These are phyloP conservation scores for Ilyonectria destructans DNA, from an alignment of 2,329 filamentous ascomycete genomes.

Conservation along the genomic window DNA sequence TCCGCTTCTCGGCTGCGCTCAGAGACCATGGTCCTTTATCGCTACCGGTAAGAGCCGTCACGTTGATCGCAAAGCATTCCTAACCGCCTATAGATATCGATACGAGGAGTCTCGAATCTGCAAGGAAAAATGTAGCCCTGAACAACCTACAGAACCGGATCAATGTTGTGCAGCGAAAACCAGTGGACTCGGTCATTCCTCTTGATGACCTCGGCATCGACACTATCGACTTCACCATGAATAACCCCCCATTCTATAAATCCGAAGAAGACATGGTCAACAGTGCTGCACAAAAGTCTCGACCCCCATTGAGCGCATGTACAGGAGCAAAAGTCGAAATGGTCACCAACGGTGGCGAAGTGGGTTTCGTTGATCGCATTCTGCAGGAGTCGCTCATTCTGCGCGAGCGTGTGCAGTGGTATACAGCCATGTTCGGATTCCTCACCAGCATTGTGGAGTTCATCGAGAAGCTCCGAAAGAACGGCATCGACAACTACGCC, in stretches of 20 bases:
- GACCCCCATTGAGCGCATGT: slow-evolving; percentile 79
- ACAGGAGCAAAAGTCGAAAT: slow-evolving; percentile 89
- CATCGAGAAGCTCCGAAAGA: slow-evolving; percentile 71
- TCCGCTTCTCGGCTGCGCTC: slow-evolving; percentile 82
- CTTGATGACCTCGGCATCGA: slow-evolving; percentile 68
- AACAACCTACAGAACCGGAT: slow-evolving; percentile 80
- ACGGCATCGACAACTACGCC: slow-evolving; percentile 82
- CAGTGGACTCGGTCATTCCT: slow-evolving; percentile 74
- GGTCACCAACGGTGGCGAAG: slow-evolving; percentile 85
- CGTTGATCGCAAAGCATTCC: neutral
- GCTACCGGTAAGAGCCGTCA: slow-evolving; percentile 67
- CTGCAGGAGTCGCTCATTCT: slow-evolving; percentile 78
- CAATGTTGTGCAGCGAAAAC: slow-evolving; percentile 70
- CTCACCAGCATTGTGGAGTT: slow-evolving; percentile 76
- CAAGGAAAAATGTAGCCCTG: slow-evolving; percentile 75
- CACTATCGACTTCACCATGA: slow-evolving; percentile 87
- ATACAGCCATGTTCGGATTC: slow-evolving; percentile 92
- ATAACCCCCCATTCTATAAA: slow-evolving; percentile 95
- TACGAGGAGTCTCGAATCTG: slow-evolving; percentile 75
- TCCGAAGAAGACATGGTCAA: slow-evolving; percentile 78
- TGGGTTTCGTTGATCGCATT: slow-evolving; percentile 81
- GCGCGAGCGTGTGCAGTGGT: slow-evolving; percentile 82
- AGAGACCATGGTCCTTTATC: slow-evolving; percentile 82
- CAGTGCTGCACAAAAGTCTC: slow-evolving; percentile 77
- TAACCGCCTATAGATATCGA: slow-evolving; percentile 77